phyloP scores from a whole-genome alignment of 2,329 filamentous ascomycete genomes.

The Cryphonectria radicalis region DNA sequence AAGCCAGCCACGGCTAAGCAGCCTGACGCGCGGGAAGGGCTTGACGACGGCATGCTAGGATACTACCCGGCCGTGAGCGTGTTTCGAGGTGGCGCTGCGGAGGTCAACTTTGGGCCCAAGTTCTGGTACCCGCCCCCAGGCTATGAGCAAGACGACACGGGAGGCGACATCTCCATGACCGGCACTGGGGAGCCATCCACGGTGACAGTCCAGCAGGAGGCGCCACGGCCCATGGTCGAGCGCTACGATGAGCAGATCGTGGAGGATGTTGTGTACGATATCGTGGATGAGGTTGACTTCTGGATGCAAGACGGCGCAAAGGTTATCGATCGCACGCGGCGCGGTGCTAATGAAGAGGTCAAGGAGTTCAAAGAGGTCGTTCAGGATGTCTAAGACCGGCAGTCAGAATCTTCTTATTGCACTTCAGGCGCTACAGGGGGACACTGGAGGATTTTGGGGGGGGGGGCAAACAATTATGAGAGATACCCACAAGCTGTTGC shows the following conservation, averaged over 20 bases:
- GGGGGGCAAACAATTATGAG: constrained; percentile 9
- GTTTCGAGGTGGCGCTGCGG: constrained; percentile 86
- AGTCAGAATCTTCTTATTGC: constrained; percentile 6
- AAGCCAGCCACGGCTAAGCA: constrained; percentile 63
- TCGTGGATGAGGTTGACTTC: constrained; percentile 93
- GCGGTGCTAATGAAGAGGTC: constrained; percentile 46
- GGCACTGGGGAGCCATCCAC: constrained; percentile 40
- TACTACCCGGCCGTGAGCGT: constrained; percentile 95
- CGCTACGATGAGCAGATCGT: constrained; percentile 92
- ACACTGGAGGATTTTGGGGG: not conserved
- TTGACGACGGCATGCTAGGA: constrained; percentile 93
- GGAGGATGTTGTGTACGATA: constrained; percentile 90
- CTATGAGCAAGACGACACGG: constrained; percentile 47
- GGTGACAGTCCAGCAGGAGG: constrained; percentile 28
- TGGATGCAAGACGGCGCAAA: constrained; percentile 72
- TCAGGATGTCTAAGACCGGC: constrained; percentile 57
- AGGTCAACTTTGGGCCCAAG: constrained; percentile 91
- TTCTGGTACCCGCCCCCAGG: constrained; percentile 86
- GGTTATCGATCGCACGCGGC: constrained; percentile 51
- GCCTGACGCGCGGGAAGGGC: constrained; percentile 78
- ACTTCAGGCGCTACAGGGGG: constrained; percentile 14
- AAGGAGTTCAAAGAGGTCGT: constrained; percentile 68
- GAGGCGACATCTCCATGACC: constrained; percentile 54
- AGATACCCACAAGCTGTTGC: constrained; percentile 22
- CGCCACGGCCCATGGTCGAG: constrained; percentile 68